Base-by-base conservation (phyloP, 2,329 filamentous ascomycete genomes). In the Truncatella angustata region DNA sequence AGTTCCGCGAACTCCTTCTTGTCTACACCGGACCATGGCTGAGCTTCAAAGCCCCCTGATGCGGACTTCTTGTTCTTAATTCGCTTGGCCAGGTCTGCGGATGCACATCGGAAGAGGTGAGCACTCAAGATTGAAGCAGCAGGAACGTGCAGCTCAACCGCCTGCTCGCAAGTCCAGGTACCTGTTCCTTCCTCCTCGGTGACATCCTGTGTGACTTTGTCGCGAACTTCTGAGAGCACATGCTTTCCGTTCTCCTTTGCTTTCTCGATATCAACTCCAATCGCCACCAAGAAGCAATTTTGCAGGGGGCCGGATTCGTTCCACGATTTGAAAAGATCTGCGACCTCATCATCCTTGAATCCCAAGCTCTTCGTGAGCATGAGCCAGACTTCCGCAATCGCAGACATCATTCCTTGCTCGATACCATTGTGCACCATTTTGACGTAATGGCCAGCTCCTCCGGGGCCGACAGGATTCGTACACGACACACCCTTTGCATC, bases 351-450 rank as follows among this genome's bases (percentile, higher is more conserved):
- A 51, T 85, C 77, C 5, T 63, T 66, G 71, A 88, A 78, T 0
- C 76, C 78, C 21, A 88, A 69, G 1, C 81, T 77, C 39, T 75
- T 73, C 32, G 76, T 73, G 71, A 90, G 81, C 28, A 88, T 74
- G 1, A 74, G 75, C 83, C 84, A 90, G 3, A 81, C 80, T 64
- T 90, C 86, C 12, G 79, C 79, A 5, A 88, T 74, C 0, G 78
- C 74, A 49, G 70, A 80, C 71, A 90, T 80, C 81, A 90, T 87
- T 2, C 84, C 86, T 55, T 88, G 84, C 63, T 90, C 86, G 54
- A 90, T 88, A 1, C 85, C 86, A 57, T 90, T 88, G 63, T 90
- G 86, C 4, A 88, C 77, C 85, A 89, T 90, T 71, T 90, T 90
- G 36, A 88, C 84, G 60, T 85, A 90, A 64, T 90, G 86, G 0